Evolutionary conservation across 192 early-diverging fungal genomes (phyloP).

Genomic region (Phlyctochytrium planicorne): DNA sequence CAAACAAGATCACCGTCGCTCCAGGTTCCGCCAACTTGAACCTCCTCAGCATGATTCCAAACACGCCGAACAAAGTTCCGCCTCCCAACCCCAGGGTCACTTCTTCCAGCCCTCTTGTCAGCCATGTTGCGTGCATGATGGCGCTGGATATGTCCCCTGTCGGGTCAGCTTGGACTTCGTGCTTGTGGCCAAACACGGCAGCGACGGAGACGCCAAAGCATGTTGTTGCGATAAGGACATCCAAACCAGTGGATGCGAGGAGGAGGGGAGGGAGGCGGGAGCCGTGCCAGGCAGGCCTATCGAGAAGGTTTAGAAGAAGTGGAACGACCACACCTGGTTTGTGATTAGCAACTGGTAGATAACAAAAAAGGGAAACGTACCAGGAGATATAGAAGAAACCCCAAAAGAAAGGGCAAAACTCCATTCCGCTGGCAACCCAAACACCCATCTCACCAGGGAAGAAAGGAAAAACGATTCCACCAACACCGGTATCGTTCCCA

Average conservation of each 20-base stretch:
- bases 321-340: constrained; percentile 36
- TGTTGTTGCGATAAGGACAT: constrained; percentile 30
- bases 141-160: neutral
- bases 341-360: neutral
- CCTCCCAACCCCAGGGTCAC: constrained; percentile 28
- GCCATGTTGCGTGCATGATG: constrained; percentile 25
- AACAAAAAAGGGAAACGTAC: neutral
- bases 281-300: constrained; percentile 23
- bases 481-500: constrained; percentile 35
- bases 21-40: constrained; percentile 14
- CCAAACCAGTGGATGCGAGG: constrained; percentile 30
- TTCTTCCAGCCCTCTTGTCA: constrained; percentile 30
- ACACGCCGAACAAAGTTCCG: constrained; percentile 26
- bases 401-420: constrained; percentile 37
- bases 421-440: constrained; percentile 32
- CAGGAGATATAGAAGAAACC: constrained; percentile 34
- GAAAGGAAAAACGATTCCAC: constrained; percentile 29
- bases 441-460: constrained; percentile 7
- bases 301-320: constrained; percentile 30
- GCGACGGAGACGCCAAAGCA: constrained; percentile 39
- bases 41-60: constrained; percentile 12
- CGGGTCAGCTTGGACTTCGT: constrained; percentile 18
- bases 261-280: constrained; percentile 33
- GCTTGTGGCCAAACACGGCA: constrained; percentile 33
- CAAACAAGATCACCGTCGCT: constrained; percentile 18